Base-by-base conservation (phyloP, 1,284 basidiomycete species). In the Paramarasmius palmivorus region DNA sequence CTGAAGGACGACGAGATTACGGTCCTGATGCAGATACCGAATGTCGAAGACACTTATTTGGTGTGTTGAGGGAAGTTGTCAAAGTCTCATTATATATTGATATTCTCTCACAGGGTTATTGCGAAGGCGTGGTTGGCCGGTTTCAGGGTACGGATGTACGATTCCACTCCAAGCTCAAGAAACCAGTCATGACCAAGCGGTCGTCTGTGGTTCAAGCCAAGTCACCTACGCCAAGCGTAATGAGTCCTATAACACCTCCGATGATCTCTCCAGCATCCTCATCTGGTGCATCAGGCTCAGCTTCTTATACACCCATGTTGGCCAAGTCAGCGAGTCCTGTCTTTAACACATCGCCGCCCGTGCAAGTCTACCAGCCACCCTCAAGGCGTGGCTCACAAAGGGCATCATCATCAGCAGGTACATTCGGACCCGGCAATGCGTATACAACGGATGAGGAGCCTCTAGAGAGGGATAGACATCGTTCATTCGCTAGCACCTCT, bases 111-210 rank as follows among this genome's bases (percentile, higher is more conserved):
- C 7, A 90, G 79, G 91, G 91, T 0, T 89, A 88, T 62, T 97
- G 95, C 66, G 94, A 97, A 72, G 93, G 91, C 49, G 92, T 96
- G 44, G 88, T 96, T 2, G 94, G 94, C 14, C 82, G 86, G 39
- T 95, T 96, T 67, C 75, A 79, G 32, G 84, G 81, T 2, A 64
- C 71, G 12, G 75, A 88, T 58, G 92, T 96, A 10, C 77, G 73
- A 17, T 91, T 95, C 62, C 84, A 84, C 60, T 79, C 81, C 3
- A 88, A 85, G 58, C 79, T 94, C 60, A 94, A 94, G 73, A 86
- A 84, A 57, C 88, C 90, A 0, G 75, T 94, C 58, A 85, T 88
- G 75, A 79, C 88, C 2, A 88, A 88, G 65, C 81, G 90, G 22
- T 38, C 17, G 61, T 68, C 19, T 60, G 23, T 47, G 38, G 29